Evolutionary conservation across 2,329 filamentous ascomycete genomes (phyloP).

Genomic region (Ambrosiella cleistominuta): DNA sequence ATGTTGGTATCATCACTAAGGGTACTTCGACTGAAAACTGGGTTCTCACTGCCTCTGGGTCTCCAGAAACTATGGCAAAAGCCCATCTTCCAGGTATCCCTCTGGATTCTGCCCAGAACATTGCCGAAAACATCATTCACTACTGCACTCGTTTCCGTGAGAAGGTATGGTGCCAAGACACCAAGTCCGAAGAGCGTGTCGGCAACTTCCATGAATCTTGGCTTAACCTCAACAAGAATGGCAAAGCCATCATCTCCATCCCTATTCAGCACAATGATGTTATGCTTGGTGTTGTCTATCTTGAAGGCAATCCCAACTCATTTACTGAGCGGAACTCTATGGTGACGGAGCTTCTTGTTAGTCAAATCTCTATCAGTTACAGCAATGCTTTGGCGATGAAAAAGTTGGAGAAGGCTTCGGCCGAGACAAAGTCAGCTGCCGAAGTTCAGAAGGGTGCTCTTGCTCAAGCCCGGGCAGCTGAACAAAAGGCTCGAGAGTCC

Average conservation of each 20-base stretch:
- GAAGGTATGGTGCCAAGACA: slow-evolving; percentile 54
- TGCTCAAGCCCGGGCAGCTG: slow-evolving; percentile 38
- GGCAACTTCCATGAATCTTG: slow-evolving; percentile 56
- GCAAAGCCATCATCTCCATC: slow-evolving; percentile 62
- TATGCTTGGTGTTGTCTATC: slow-evolving; percentile 56
- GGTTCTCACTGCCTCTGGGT: slow-evolving; percentile 57
- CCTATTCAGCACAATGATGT: slow-evolving; percentile 57
- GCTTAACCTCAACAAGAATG: slow-evolving; percentile 48
- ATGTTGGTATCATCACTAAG: slow-evolving; percentile 57
- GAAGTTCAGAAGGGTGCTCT: slow-evolving; percentile 58
- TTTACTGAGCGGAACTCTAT: slow-evolving; percentile 60
- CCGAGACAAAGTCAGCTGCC: slow-evolving; percentile 63
- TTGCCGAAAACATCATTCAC: slow-evolving; percentile 60
- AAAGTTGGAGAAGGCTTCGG: slow-evolving; percentile 58
- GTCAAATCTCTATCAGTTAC: slow-evolving; percentile 59
- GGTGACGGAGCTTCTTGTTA: slow-evolving; percentile 53
- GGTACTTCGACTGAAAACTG: slow-evolving; percentile 42
- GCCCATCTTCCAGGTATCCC: slow-evolving; percentile 49
- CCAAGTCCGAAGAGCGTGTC: slow-evolving; percentile 60
- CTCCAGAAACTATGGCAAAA: slow-evolving; percentile 49
- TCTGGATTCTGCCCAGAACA: slow-evolving; percentile 45
- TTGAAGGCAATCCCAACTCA: slow-evolving; percentile 56
- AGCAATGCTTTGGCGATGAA: slow-evolving; percentile 51
- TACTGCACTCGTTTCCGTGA: slow-evolving; percentile 65
- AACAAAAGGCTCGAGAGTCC: slow-evolving; percentile 17